These are phyloP conservation scores for Cryptococcus floricola DNA, from an alignment of 1,284 basidiomycete genomes.

Conservation along the genomic window DNA sequence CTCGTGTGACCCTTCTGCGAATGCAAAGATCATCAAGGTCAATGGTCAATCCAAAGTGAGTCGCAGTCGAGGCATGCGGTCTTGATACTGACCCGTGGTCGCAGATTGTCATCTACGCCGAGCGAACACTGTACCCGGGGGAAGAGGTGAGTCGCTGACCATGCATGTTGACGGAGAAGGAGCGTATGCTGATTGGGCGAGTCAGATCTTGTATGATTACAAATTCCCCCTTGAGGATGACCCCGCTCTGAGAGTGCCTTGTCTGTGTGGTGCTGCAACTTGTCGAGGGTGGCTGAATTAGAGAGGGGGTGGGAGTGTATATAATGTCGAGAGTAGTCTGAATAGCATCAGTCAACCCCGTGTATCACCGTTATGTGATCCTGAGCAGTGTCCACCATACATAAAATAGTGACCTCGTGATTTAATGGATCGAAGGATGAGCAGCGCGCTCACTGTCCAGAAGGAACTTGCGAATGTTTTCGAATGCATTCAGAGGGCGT, in stretches of 20 bases:
- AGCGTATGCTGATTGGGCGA: neutral
- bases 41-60: slow-evolving; percentile 75
- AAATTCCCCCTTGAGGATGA: slow-evolving; percentile 46
- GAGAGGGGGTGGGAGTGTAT: too few relatives aligned
- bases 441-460: too few relatives aligned
- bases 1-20: slow-evolving; percentile 94
- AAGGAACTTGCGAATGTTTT: too few relatives aligned
- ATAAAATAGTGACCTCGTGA: too few relatives aligned
- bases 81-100: slow-evolving; percentile 1
- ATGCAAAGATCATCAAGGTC: slow-evolving; percentile 97
- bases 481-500: too few relatives aligned
- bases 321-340: too few relatives aligned
- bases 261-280: slow-evolving; percentile 77
- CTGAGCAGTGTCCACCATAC: too few relatives aligned
- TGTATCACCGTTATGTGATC: too few relatives aligned
- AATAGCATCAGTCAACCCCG: too few relatives aligned
- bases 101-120: slow-evolving; percentile 97
- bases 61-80: neutral
- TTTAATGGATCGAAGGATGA: too few relatives aligned
- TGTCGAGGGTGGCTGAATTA: slow-evolving; percentile 86
- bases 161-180: too few relatives aligned
- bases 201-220: slow-evolving; percentile 38
- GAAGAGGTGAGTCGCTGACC: slow-evolving; percentile 71
- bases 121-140: slow-evolving; percentile 85
- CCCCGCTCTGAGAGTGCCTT: slow-evolving; percentile 60